A percentile compares a stretch with the other conserved stretches of the same genome.
phyloP scores from a whole-genome alignment of 345 rosid species.

The Alliaria petiolata region DNA sequence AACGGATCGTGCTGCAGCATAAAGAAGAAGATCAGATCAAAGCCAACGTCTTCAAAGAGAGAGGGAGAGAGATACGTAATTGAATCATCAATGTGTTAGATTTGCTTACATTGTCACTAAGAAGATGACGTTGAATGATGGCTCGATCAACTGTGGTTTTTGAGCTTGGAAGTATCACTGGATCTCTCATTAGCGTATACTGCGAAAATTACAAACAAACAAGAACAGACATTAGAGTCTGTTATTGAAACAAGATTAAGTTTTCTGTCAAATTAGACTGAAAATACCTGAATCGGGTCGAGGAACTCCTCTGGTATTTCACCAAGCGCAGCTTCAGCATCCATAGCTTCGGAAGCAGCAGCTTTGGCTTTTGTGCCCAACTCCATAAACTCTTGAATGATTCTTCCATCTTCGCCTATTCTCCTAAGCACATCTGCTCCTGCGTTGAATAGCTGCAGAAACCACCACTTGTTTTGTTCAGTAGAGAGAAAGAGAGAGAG shows the following conservation, averaged over 20 bases:
- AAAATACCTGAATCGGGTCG: slow-evolving; percentile 45
- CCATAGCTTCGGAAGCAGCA: slow-evolving; percentile 97
- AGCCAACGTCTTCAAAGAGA: neutral
- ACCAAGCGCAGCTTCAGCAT: slow-evolving; percentile 90
- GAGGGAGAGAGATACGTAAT: neutral
- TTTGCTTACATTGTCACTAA: slow-evolving; percentile 68
- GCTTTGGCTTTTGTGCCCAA: slow-evolving; percentile 79
- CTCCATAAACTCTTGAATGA: slow-evolving; percentile 66
- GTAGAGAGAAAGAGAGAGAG: neutral
- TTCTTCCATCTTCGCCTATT: slow-evolving; percentile 79
- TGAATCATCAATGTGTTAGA: neutral
- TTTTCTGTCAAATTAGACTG: neutral
- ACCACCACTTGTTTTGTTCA: slow-evolving; percentile 9
- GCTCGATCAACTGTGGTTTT: slow-evolving; percentile 82
- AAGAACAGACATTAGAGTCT: neutral
- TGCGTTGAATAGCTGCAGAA: slow-evolving; percentile 71
- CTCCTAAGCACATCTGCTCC: slow-evolving; percentile 78
- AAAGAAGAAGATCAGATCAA: slow-evolving; percentile 21
- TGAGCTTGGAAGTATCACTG: slow-evolving; percentile 94
- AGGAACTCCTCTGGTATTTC: slow-evolving; percentile 98
- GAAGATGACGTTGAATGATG: slow-evolving; percentile 97
- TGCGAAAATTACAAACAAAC: slow-evolving; percentile 29
- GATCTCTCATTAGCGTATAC: slow-evolving; percentile 97
- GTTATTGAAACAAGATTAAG: neutral
- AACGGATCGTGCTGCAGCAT: slow-evolving; percentile 87